A percentile compares a stretch with the other conserved stretches of the same genome.
Evolutionary conservation across 148 eudicot species (phyloP).

Genomic region (Vaccinium vitisidaea): DNA sequence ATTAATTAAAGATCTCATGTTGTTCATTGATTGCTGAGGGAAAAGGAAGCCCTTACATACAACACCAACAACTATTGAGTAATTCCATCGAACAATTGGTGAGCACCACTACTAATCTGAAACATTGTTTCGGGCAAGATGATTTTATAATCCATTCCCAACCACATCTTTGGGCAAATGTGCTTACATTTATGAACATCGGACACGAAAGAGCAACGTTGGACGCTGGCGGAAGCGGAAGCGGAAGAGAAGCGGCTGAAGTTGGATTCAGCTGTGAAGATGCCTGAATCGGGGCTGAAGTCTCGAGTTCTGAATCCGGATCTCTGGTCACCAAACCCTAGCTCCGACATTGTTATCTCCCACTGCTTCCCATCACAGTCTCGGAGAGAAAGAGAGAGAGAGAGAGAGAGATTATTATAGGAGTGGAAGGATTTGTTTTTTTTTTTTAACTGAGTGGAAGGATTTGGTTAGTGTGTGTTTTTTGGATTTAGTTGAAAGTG

Average conservation of each 20-base stretch:
- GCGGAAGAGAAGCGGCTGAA: conserved; percentile 71
- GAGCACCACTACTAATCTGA: too few relatives aligned
- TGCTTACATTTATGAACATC: conserved; percentile 25
- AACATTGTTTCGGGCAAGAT: too few relatives aligned
- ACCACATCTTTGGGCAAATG: too few relatives aligned
- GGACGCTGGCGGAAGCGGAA: conserved; percentile 64
- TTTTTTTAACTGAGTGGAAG: too few relatives aligned
- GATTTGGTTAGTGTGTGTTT: neutral
- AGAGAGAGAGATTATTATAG: conserved; percentile 12
- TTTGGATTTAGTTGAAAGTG: neutral
- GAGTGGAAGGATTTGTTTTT: too few relatives aligned
- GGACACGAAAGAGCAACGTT: conserved; percentile 67
- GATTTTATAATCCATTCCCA: too few relatives aligned
- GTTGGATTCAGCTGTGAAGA: conserved; percentile 46
- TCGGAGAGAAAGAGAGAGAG: neutral
- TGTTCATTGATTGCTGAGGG: too few relatives aligned
- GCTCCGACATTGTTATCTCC: conserved; percentile 43
- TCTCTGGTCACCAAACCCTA: conserved; percentile 22
- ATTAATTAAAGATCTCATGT: neutral
- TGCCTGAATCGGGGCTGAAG: conserved; percentile 70
- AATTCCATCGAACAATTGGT: too few relatives aligned
- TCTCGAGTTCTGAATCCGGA: conserved; percentile 34
- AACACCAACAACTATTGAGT: too few relatives aligned
- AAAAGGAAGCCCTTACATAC: too few relatives aligned
- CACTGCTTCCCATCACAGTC: conserved; percentile 12